A percentile compares a stretch with the other conserved stretches of the same genome.
These are phyloP conservation scores for Acrocalymma vagum DNA, from an alignment of 2,329 filamentous ascomycete species.

Conservation along the genomic window DNA sequence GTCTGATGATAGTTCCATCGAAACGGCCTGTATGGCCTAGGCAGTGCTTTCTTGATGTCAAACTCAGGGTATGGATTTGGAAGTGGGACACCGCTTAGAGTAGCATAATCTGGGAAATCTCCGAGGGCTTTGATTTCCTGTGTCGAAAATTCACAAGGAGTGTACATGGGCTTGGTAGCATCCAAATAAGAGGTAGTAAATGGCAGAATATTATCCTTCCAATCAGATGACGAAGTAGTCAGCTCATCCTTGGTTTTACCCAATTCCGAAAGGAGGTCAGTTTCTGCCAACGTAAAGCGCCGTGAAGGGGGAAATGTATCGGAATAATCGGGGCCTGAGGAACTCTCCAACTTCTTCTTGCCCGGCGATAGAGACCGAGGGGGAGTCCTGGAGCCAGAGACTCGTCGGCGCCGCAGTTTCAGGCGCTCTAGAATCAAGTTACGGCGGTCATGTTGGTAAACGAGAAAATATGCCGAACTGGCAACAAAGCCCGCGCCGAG, in stretches of 20 bases:
- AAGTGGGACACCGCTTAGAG: constrained; percentile 76
- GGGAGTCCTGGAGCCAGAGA: constrained; percentile 61
- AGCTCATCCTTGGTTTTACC: constrained; percentile 34
- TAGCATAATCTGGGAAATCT: constrained; percentile 81
- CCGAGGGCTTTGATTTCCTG: constrained; percentile 75
- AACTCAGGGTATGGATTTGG: constrained; percentile 72
- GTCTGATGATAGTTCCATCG: constrained; percentile 89
- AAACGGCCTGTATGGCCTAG: constrained; percentile 82
- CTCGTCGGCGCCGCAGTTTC: constrained; percentile 48
- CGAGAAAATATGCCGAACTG: constrained; percentile 34
- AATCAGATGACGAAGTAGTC: constrained; percentile 26
- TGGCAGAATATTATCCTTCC: constrained; percentile 33
- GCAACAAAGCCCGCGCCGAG: constrained; percentile 42
- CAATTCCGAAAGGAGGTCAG: constrained; percentile 30
- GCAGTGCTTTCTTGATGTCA: constrained; percentile 71
- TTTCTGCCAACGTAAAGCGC: constrained; percentile 54
- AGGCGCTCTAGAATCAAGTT: constrained; percentile 52
- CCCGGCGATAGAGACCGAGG: constrained; percentile 62
- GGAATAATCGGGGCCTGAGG: constrained; percentile 50
- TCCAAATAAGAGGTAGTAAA: constrained; percentile 35
- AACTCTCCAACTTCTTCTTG: constrained; percentile 46
- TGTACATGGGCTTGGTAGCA: constrained; percentile 53
- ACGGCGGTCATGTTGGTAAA: constrained; percentile 45
- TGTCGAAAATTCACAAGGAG: constrained; percentile 74
- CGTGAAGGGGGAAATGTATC: constrained; percentile 63